Conservation (phyloP, 495 filamentous ascomycete species). For the Emericellopsis terricola region DNA sequence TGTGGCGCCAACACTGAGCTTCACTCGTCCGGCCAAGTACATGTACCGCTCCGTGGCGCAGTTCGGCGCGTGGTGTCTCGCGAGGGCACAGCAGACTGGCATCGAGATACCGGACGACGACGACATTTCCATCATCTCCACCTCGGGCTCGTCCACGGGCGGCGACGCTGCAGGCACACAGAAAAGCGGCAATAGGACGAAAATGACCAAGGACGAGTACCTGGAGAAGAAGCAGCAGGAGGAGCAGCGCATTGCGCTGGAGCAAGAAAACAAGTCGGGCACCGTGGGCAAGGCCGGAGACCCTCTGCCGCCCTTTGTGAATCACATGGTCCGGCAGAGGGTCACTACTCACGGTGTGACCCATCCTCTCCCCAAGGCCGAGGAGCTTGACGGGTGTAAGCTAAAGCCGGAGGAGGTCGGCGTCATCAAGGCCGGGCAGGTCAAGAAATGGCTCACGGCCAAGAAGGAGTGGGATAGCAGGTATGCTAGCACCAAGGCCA, state of each 20-base stretch:
- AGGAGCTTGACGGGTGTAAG: slow-evolving; percentile 41
- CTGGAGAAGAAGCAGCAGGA: not conserved
- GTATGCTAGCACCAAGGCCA: slow-evolving; percentile 45
- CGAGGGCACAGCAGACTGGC: slow-evolving; percentile 55
- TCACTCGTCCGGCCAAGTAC: slow-evolving; percentile 82
- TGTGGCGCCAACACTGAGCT: slow-evolving; percentile 77
- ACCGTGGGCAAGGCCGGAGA: slow-evolving; percentile 68
- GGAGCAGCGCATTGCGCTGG: slow-evolving; percentile 1
- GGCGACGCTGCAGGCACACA: slow-evolving; percentile 11
- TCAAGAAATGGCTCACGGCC: slow-evolving; percentile 63
- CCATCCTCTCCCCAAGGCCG: slow-evolving; percentile 40
- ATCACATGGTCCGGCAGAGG: slow-evolving; percentile 81
- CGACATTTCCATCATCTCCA: slow-evolving; percentile 53
- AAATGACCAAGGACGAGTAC: slow-evolving; percentile 1
- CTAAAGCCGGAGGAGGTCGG: slow-evolving; percentile 49
- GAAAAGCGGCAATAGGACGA: too few species aligned
- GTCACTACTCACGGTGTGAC: slow-evolving; percentile 61
- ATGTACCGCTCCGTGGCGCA: slow-evolving; percentile 86
- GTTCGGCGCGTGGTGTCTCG: slow-evolving; percentile 80
- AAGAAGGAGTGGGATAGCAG: slow-evolving; percentile 52
- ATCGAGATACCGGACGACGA: slow-evolving; percentile 74
- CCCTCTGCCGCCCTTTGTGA: slow-evolving; percentile 53
- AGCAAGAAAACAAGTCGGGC: slow-evolving; percentile 9
- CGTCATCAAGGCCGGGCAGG: slow-evolving; percentile 58
- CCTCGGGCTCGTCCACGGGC: slow-evolving; percentile 29